Conservation (phyloP, 1,139 yeast genomes). For the Meyerozyma elateridarum region DNA sequence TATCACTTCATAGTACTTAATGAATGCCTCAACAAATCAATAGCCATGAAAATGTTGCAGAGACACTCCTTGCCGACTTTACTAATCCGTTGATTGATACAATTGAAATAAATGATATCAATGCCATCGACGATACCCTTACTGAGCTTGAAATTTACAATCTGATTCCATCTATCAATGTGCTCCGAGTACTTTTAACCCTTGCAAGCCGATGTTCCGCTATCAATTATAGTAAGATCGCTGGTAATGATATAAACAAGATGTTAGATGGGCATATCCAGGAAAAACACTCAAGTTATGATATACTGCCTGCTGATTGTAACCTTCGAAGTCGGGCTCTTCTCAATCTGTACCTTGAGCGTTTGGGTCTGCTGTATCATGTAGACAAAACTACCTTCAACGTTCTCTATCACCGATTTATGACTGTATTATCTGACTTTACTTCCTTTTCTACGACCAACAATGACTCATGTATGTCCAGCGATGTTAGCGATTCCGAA, state of each 20-base stretch:
- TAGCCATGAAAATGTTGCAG: too few relatives aligned
- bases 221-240: constrained; percentile 22
- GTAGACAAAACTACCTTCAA: neutral
- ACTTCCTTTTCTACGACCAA: neutral
- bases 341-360: neutral
- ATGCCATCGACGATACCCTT: neutral
- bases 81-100: too few relatives aligned
- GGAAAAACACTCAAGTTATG: neutral
- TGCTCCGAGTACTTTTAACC: constrained; percentile 29
- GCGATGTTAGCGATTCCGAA: constrained; percentile 28
- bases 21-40: too few relatives aligned
- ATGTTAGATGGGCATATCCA: neutral
- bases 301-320: too few relatives aligned
- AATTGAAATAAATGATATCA: too few relatives aligned
- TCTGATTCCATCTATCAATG: constrained; percentile 20
- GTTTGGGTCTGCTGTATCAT: neutral
- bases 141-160: neutral
- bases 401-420: neutral
- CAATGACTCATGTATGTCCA: too few relatives aligned
- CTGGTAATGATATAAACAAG: constrained; percentile 3
- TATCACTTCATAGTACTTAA: too few relatives aligned
- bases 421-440: constrained; percentile 2
- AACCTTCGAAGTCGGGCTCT: neutral
- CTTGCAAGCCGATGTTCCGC: constrained; percentile 24
- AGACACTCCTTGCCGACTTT: too few relatives aligned